Evolutionary conservation across 257 asterid genomes (phyloP).

Genomic region (Catharanthus roseus): DNA sequence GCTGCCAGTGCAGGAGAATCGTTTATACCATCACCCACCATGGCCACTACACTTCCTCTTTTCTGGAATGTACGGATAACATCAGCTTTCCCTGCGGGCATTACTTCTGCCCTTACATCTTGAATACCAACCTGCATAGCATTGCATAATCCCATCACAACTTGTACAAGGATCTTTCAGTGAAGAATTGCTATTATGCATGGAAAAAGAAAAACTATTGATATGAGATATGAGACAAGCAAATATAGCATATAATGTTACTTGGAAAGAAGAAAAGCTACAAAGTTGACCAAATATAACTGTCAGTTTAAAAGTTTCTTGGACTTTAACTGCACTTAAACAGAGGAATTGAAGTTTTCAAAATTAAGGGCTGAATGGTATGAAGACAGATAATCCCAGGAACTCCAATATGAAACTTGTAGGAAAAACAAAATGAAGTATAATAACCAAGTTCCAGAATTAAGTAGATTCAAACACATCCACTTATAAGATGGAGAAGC

Average conservation of each 20-base stretch:
- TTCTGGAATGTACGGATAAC: slow-evolving; percentile 76
- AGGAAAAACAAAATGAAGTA: neutral
- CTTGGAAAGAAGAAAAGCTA: neutral
- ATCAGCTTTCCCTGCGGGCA: slow-evolving; percentile 99
- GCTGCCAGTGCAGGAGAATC: slow-evolving; percentile 99
- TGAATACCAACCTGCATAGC: slow-evolving; percentile 74
- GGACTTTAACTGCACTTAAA: neutral
- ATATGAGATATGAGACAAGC: neutral
- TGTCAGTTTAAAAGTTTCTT: neutral
- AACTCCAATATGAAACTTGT: neutral
- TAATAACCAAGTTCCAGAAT: neutral
- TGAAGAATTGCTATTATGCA: neutral
- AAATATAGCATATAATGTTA: neutral
- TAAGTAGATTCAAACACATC: neutral
- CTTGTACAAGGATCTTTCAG: neutral
- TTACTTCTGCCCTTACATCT: slow-evolving; percentile 93
- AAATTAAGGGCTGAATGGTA: neutral
- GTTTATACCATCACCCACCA: slow-evolving; percentile 98
- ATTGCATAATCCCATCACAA: slow-evolving; percentile 1
- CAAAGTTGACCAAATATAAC: neutral
- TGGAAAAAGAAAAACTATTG: neutral
- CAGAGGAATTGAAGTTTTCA: neutral
- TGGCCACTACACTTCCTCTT: slow-evolving; percentile 76
- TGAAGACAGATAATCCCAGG: neutral
- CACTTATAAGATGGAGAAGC: slow-evolving; percentile 4